Base-by-base conservation (phyloP, 2,329 filamentous ascomycete species). In the Epichloe aotearoae region DNA sequence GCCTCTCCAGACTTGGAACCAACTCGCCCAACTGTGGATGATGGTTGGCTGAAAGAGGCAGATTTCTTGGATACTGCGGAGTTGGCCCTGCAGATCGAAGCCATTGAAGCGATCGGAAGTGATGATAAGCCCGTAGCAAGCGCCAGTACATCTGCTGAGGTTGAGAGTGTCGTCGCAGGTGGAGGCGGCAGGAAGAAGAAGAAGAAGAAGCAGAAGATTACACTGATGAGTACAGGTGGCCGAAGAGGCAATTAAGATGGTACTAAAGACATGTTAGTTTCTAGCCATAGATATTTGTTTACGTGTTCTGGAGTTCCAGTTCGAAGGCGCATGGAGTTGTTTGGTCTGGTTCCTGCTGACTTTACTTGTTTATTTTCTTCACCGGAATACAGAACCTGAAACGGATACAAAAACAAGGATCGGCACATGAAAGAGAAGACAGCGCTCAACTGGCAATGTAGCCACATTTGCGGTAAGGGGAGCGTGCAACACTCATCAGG, bases 41-140 rank as follows among this genome's bases (percentile, higher is more conserved):
- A 96, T 63, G 91, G 90, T 0, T 96, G 90, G 90, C 71, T 91
- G 15, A 83, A 86, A 58, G 88, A 83, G 2, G 87, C 95, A 60
- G 82, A 84, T 52, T 80, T 95, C 51, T 64, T 95, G 15, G 72
- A 67, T 1, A 69, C 70, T 4, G 75, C 79, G 2, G 84, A 88
- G 50, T 61, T 83, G 5, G 72, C 77, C 14, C 64, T 75, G 59
- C 78, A 82, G 63, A 71, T 82, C 60, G 74, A 81, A 59, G 77
- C 77, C 2, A 62, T 79, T 49, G 64, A 73, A 19, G 54, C 74
- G 46, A 64, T 72, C 42, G 62, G 65, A 33, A 56, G 58, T 17
- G 59, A 47, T 19, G 60, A 47, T 26, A 54, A 55, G 7, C 50
- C 52, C 15, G 52, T 54, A 23, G 41, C 49, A 43, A 56, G 52